Base-by-base conservation (phyloP, 2,329 filamentous ascomycete genomes). In the Mycosphaerella arachidis region DNA sequence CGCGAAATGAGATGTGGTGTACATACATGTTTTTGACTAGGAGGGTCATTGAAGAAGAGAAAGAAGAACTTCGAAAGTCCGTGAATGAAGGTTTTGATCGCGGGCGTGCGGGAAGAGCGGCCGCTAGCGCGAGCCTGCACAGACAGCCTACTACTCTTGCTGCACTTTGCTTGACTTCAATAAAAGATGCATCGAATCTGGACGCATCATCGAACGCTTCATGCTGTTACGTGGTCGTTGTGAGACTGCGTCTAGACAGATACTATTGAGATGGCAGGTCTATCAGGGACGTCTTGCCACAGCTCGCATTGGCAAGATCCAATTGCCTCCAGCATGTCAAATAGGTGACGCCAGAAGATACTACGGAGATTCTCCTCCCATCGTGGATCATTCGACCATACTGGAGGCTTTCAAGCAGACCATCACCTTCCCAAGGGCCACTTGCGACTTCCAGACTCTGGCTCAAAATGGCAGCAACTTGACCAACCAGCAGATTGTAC, bases 1-100 rank as follows among this genome's bases (percentile, higher is more conserved):
- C 18, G 33, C 12, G 62, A 56, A 29, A 10, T 24, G 54, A 18
- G 30, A 18, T 10, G 29, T 9, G 10, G 9, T 12, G 45, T 27
- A 86, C 92, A 85, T 82, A 97, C 92, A 82, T 91, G 85, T 88
- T 87, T 89, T 95, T 96, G 95, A 97, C 92, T 90, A 91, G 92
- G 92, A 97, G 96, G 91, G 92, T 93, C 84, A 86, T 88, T 84
- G 86, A 77, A 72, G 75, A 74, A 82, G 82, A 77, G 81, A 78
- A 77, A 76, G 70, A 74, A 67, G 75, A 68, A 66, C 63, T 48
- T 48, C 27, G 55, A 40, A 40, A 53, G 46, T 55, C 35, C 40
- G 40, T 4, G 24, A 55, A 52, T 52, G 45, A 48, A 61, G 61
- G 53, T 55, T 55, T 48, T 46, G 55, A 48, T 57, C 18, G 55